Percentiles rank a stretch among this genome's conserved stretches.
These are phyloP conservation scores for Penicillium sp. DNA, from an alignment of 2,329 filamentous ascomycete species.

Conservation along the genomic window DNA sequence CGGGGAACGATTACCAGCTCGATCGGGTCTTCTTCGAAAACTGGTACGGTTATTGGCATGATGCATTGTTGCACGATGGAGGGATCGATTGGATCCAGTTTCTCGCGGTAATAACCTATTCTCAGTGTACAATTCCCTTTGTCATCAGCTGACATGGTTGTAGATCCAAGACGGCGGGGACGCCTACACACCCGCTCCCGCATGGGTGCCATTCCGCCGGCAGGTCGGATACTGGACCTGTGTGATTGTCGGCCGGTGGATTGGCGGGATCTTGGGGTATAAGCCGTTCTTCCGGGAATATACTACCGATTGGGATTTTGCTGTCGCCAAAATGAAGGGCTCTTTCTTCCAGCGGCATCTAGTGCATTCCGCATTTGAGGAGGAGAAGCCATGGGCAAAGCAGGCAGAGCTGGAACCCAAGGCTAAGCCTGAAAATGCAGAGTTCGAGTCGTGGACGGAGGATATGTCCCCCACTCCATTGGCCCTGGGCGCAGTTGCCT, in stretches of 20 bases:
- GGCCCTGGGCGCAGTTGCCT: neutral
- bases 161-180: conserved; percentile 14
- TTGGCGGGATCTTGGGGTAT: conserved; percentile 9
- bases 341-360: neutral
- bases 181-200: conserved; percentile 4
- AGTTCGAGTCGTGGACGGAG: neutral
- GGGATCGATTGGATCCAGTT: conserved; percentile 12
- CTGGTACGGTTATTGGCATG: conserved; percentile 18
- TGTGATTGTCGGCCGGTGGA: conserved; percentile 9
- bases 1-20: conserved; percentile 12
- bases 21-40: conserved; percentile 17
- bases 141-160: neutral
- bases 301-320: conserved; percentile 12
- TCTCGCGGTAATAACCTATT: neutral
- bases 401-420: neutral
- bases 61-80: conserved; percentile 11
- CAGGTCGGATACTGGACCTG: neutral
- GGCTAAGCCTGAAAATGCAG: neutral
- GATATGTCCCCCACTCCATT: neutral
- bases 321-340: conserved; percentile 8
- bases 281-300: conserved; percentile 12
- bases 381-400: neutral
- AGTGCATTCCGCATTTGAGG: neutral
- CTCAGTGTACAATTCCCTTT: neutral
- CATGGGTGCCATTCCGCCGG: conserved; percentile 12